Conservation (phyloP, 176 grass and related monocot genomes). For the bread wheat (Triticum aestivum) region IWGSC_CS_RefSeq_v2.1 NC_057814.1:416421117-416421616, state of each 20-base stretch:
- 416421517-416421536: no score
- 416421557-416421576: neutral
- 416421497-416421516: no score
- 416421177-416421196: no score
- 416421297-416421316: conserved; percentile 44
- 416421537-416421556: neutral
- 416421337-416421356: conserved; percentile 22
- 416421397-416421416: neutral
- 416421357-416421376: neutral
- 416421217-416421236: conserved; percentile 44
- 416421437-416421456: neutral
- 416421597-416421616: neutral
- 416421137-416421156: neutral
- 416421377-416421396: conserved; percentile 16
- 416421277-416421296: conserved; percentile 90
- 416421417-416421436: conserved; percentile 29
- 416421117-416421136: neutral
- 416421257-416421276: conserved; percentile 80
- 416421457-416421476: no score
- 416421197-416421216: neutral
- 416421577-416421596: neutral
- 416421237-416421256: conserved; percentile 90
- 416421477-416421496: no score
- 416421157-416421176: neutral
- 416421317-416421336: conserved; percentile 22